Conservation (phyloP, 495 filamentous ascomycete genomes). For the Neurospora terricola region DNA sequence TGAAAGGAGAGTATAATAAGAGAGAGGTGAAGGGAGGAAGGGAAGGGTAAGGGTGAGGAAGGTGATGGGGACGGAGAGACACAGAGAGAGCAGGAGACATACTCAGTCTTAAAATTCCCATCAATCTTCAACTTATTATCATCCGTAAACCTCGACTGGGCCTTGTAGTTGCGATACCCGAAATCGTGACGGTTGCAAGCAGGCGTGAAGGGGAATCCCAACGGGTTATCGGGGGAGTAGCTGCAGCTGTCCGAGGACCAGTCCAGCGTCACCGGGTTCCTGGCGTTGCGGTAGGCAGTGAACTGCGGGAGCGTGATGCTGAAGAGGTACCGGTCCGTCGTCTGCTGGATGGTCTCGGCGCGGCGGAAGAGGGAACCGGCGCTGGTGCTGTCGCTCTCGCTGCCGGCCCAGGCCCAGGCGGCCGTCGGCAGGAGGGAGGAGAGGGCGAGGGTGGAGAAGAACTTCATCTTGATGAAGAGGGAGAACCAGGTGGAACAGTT, state of each 20-base stretch:
- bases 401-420: not conserved
- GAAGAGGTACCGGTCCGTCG: constrained; percentile 30
- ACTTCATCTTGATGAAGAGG: not conserved
- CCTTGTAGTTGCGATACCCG: constrained; percentile 37
- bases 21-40: too few relatives aligned
- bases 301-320: constrained; percentile 21
- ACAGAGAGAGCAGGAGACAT: not conserved
- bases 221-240: constrained; percentile 32
- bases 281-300: constrained; percentile 17
- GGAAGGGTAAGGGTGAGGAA: constrained; percentile 11
- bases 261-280: constrained; percentile 24
- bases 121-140: constrained; percentile 27
- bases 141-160: constrained; percentile 30
- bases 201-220: constrained; percentile 33
- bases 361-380: constrained; percentile 3
- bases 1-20: too few relatives aligned
- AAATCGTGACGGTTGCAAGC: constrained; percentile 42
- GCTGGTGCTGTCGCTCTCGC: not conserved
- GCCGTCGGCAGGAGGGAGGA: not conserved
- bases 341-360: not conserved
- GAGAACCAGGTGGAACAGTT: not conserved
- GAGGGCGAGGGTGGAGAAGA: not conserved
- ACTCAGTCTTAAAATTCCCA: constrained; percentile 34
- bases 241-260: constrained; percentile 37
- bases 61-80: constrained; percentile 7